phyloP scores from a whole-genome alignment of 805 yeast species.

The Vanderwaltozyma tropicalis region DNA sequence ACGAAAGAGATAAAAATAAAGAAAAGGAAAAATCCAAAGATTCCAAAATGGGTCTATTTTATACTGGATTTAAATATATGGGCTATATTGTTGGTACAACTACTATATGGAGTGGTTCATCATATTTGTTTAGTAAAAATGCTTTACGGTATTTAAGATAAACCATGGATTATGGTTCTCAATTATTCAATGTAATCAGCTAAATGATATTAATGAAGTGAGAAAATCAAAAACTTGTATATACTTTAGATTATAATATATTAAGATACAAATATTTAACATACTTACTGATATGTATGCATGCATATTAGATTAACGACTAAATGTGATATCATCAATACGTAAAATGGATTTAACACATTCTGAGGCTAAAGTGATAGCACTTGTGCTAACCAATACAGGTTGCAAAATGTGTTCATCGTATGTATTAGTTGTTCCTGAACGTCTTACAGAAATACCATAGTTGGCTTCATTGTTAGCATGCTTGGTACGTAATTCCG shows the following conservation, averaged over 20 bases:
- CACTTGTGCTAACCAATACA: slow-evolving; percentile 86
- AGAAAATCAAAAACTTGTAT: neutral
- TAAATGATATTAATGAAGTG: neutral
- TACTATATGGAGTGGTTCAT: slow-evolving; percentile 67
- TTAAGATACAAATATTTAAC: neutral
- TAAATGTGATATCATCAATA: slow-evolving; percentile 93
- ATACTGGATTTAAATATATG: slow-evolving; percentile 18
- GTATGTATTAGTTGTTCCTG: slow-evolving; percentile 83
- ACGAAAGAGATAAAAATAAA: slow-evolving; percentile 4
- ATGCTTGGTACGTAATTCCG: slow-evolving; percentile 85
- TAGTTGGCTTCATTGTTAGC: slow-evolving; percentile 85
- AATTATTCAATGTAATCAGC: no score
- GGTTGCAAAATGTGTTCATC: slow-evolving; percentile 96
- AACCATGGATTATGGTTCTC: no score
- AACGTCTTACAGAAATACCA: slow-evolving; percentile 91
- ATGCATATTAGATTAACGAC: slow-evolving; percentile 40
- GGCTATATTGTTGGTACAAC: slow-evolving; percentile 57
- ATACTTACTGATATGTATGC: slow-evolving; percentile 1
- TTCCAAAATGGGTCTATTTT: neutral
- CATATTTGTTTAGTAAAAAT: slow-evolving; percentile 58
- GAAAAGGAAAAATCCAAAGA: slow-evolving; percentile 6
- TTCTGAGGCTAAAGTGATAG: slow-evolving; percentile 89
- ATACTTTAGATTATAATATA: neutral
- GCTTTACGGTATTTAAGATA: slow-evolving; percentile 48
- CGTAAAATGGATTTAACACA: slow-evolving; percentile 91